Base-by-base conservation (phyloP, 1,139 yeast species). In the Debaryomyces nepalensis region DNA sequence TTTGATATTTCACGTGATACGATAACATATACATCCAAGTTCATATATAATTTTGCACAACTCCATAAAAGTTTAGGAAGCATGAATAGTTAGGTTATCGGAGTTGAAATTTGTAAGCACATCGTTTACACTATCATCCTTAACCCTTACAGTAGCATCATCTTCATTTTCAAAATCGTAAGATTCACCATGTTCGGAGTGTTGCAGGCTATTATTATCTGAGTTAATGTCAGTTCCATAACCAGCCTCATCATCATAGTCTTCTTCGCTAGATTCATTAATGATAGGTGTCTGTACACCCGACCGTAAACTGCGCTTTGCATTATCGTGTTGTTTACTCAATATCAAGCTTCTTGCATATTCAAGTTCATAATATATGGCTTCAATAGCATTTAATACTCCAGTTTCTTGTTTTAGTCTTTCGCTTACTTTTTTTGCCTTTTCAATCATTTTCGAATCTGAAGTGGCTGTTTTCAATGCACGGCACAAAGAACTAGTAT, bases 321-420 rank as follows among this genome's bases (percentile, higher is more conserved):
- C 58, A 20, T 49, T 45, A 44, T 44, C 57, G 33, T 54, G 53
- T 33, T 64, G 66, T 39, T 68, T 69, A 33, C 55, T 56, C 36
- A 39, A 45, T 38, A 75, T 75, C 49, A 78, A 64, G 41, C 72
- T 75, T 46, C 77, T 66, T 2, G 97, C 88, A 58, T 91, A 91
- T 42, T 84, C 93, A 61, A 90, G 62, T 50, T 90, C 90, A 1
- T 81, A 74, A 63, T 91, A 91, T 14, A 91, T 86, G 9, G 80
- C 67, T 45, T 81, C 84, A 38, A 91, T 81, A 0, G 98, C 98
- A 20, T 73, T 73, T 15, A 68, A 66, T 5, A 90, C 97, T 2
- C 99, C 99, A 54, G 84, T 70, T 57, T 91, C 98, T 18, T 66
- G 66, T 11, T 77, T 63, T 43, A 91, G 87, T 39, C 73, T 73